Evolutionary conservation across 768 basidiomycete species (phyloP), one percentile per base, ranked within the genome.

Genomic region (Cyathus striatus): DNA sequence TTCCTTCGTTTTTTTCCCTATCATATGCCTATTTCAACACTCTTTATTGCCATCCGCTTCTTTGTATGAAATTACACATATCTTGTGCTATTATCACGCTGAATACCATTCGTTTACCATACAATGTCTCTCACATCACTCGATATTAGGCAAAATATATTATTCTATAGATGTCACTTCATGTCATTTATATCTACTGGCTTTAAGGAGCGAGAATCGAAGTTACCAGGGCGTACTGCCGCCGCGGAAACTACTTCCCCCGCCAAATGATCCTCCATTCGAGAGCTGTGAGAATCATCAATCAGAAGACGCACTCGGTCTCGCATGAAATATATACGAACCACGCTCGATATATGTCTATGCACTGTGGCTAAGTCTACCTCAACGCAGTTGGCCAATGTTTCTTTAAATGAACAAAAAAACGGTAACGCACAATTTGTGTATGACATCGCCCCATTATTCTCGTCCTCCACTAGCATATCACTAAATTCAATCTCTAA

Each of bases 381-480:
- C n/a, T n/a, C n/a, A n/a, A n/a, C n/a, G n/a, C n/a, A n/a, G n/a
- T n/a, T n/a, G n/a, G n/a, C 10, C 27, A 10, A 10, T 10, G 10
- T 30, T 30, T 16, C 27, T 30, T 10, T 16, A 30, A 30, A 30
- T 30, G 16, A 10, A 16, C 10, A 16, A 30, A 37, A 26, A 16
- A 13, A 12, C 6, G 14, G 44, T 17, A 34, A 72, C 83, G 49
- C 54, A 95, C 92, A 93, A 59, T 96, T 91, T 4, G 83, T 63
- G 64, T 95, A 96, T 1, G 89, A 84, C 81, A 94, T 77, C 0
- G 84, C 86, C n/a, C 89, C 93, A 53, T 95, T 96, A 57, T 99
- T 99, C 60, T 86, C 79, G 63, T 99, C 96, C 68, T 99, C 96
- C 20, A 96, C 82, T 10, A 99, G 73, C 88, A 96, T 88, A 65